Evolutionary conservation across 192 early-diverging fungal genomes (phyloP), one percentile per base, ranked within the genome.

Genomic region (Backusella macrospora): DNA sequence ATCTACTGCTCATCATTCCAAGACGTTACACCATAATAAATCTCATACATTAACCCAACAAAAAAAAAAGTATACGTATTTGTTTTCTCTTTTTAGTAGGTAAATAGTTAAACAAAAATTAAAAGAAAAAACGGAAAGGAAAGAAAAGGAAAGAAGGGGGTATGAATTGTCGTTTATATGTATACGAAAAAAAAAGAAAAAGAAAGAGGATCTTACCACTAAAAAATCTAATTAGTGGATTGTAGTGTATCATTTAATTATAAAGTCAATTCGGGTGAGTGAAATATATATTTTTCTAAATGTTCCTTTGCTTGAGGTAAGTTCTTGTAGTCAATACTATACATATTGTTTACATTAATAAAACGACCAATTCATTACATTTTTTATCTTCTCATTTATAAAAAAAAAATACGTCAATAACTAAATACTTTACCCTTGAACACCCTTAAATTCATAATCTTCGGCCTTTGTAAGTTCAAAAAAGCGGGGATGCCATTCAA

Each of bases 401-500:
- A 34, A 34, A 34, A 34, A 34, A 10, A 43, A 6, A 43, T 59
- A 59, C 26, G 21, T 26, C 10, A 59, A 59, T 10, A 59, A 26
- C 4, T 59, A 4, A 26, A 23, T 13, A 26, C 9, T 12, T 59
- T 68, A 73, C 78, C 65, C 66, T 47, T 63, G 18, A 29, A 59
- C n/a, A 23, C 78, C 73, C 44, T 86, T 88, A 71, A 86, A 78
- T 12, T 79, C 73, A 72, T 81, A 88, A 52, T 79, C 72, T 2
- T 68, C 76, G 38, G 68, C 59, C n/a, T 75, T 73, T 16, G 74
- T 63, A 7, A 64, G n/a, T 9, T 76, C 76, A 78, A 96, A 96
- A 75, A 88, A 96, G 46, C 89, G 83, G 21, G 92, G 86, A 7
- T 72, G 68, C 83, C 92, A 93, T 34, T 76, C 75, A 34, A 84